Conservation (phyloP, 768 basidiomycete species). For the Tricholoma saponaceum region DNA sequence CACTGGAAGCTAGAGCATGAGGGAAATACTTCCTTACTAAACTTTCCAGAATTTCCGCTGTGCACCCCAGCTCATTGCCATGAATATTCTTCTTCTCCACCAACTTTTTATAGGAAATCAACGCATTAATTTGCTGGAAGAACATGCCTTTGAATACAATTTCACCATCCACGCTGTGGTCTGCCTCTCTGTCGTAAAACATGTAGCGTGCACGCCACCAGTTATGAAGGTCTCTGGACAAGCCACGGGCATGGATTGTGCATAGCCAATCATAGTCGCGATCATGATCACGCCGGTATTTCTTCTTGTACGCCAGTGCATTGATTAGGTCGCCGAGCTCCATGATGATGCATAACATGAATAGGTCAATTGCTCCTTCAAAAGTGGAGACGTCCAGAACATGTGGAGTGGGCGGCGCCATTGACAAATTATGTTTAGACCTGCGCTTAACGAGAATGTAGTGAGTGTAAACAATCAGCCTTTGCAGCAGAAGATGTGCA, state of each 20-base stretch:
- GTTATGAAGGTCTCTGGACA: background rate
- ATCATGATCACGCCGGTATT: background rate
- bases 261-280: background rate
- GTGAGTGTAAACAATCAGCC: background rate
- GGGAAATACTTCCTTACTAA: background rate
- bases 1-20: background rate
- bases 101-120: background rate
- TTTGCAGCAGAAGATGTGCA: background rate
- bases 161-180: background rate
- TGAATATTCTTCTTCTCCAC: background rate
- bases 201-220: background rate
- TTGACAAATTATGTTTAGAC: too few species aligned
- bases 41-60: background rate
- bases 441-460: background rate
- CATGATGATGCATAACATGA: background rate
- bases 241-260: background rate
- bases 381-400: background rate
- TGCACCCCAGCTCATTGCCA: background rate
- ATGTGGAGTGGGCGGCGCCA: background rate
- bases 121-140: background rate
- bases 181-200: background rate
- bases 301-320: background rate
- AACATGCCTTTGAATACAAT: background rate
- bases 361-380: background rate
- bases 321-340: background rate